phyloP scores from a whole-genome alignment of 73 alveolate genomes.

The Tetrahymena malaccensis region DNA sequence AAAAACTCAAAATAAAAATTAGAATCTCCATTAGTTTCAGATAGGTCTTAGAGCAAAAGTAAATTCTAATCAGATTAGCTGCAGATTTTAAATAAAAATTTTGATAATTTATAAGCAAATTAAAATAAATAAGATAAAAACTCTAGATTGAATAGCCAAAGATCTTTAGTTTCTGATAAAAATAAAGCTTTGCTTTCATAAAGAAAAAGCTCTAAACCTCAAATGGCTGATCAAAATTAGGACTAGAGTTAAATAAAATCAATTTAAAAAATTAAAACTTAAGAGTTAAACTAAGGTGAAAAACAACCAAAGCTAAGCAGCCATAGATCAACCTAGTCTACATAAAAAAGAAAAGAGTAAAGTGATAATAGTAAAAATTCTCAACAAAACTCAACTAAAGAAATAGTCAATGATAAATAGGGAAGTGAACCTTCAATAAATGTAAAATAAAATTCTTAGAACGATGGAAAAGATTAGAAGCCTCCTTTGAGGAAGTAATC shows the following conservation, averaged over 20 bases:
- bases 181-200: background rate
- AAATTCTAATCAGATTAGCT: background rate
- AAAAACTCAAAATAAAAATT: too few species aligned
- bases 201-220: background rate
- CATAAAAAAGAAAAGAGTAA: background rate
- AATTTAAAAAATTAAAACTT: background rate
- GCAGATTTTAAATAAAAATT: too few species aligned
- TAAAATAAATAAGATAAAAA: background rate
- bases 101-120: background rate
- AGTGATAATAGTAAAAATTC: background rate
- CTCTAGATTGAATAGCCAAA: background rate
- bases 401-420: background rate
- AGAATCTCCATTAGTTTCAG: background rate
- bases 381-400: background rate
- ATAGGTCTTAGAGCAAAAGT: background rate
- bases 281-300: background rate
- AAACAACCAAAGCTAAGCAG: background rate
- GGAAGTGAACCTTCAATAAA: background rate
- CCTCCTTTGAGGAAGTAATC: background rate
- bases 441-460: background rate
- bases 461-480: background rate
- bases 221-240: too few species aligned
- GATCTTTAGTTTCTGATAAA: background rate
- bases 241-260: too few species aligned
- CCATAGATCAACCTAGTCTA: background rate